A percentile compares a stretch with the other conserved stretches of the same genome.
phyloP scores from a whole-genome alignment of 257 asterid species.

The Parsonsia alboflavescens region DNA sequence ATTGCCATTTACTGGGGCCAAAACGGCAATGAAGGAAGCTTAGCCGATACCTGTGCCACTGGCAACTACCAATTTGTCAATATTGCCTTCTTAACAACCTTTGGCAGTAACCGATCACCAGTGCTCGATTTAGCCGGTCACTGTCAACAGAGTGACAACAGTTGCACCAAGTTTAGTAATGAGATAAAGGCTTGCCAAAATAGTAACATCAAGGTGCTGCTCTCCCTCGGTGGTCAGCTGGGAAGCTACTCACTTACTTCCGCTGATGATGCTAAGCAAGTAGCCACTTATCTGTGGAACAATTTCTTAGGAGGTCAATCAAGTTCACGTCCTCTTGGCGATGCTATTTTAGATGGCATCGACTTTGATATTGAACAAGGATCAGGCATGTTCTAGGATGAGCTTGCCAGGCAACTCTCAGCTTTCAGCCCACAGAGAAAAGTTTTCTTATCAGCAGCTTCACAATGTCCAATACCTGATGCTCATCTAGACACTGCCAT shows the following conservation, averaged over 20 bases:
- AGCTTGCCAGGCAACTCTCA: slow-evolving; percentile 23
- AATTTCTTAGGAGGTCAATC: slow-evolving; percentile 46
- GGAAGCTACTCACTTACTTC: slow-evolving; percentile 44
- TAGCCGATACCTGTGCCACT: slow-evolving; percentile 44
- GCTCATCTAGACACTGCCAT: slow-evolving; percentile 31
- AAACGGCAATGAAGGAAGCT: slow-evolving; percentile 41
- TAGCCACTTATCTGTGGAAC: slow-evolving; percentile 47
- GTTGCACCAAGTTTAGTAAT: slow-evolving; percentile 18
- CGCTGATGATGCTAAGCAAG: slow-evolving; percentile 34
- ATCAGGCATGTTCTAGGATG: slow-evolving; percentile 30
- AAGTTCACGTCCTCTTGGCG: slow-evolving; percentile 35
- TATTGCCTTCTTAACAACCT: slow-evolving; percentile 42
- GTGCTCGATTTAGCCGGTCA: slow-evolving; percentile 59
- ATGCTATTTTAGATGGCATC: slow-evolving; percentile 46
- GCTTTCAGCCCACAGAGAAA: slow-evolving; percentile 23
- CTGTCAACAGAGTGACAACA: slow-evolving; percentile 21
- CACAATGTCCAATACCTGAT: slow-evolving; percentile 49
- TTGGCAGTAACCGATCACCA: slow-evolving; percentile 49
- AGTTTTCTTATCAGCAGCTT: slow-evolving; percentile 51
- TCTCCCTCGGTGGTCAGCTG: slow-evolving; percentile 21
- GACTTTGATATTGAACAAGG: slow-evolving; percentile 49
- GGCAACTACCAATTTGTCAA: slow-evolving; percentile 37
- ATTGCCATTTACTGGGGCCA: slow-evolving; percentile 69
- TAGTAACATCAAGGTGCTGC: slow-evolving; percentile 21
- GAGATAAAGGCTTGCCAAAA: slow-evolving; percentile 24